Evolutionary conservation across 1,139 yeast species (phyloP).

Genomic region (Magnusiomyces fungicola): DNA sequence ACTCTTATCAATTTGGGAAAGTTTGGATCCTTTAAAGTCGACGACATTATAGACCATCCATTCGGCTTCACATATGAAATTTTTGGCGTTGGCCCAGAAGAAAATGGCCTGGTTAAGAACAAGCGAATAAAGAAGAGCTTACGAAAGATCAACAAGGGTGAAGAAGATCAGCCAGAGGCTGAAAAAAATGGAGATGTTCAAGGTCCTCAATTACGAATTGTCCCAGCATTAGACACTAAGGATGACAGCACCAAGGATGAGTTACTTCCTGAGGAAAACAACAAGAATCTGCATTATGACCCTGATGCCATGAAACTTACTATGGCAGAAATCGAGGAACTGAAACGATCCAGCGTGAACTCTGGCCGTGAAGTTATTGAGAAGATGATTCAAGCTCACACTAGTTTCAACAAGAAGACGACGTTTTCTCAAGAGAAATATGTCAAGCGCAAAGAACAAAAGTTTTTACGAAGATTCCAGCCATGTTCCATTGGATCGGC

Average conservation of each 20-base stretch:
- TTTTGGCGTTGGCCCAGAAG: constrained; percentile 37
- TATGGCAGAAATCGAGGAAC: constrained; percentile 67
- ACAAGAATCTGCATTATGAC: constrained; percentile 71
- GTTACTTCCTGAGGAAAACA: constrained; percentile 39
- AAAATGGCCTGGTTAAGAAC: constrained; percentile 5
- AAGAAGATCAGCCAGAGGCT: constrained; percentile 26
- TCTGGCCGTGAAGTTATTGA: constrained; percentile 77
- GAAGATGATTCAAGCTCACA: constrained; percentile 75
- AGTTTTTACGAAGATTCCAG: constrained; percentile 78
- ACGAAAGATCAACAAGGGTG: constrained; percentile 29
- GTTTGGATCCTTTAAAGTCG: constrained; percentile 76
- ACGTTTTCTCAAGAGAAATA: constrained; percentile 87
- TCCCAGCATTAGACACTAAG: constrained; percentile 12
- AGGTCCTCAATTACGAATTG: constrained; percentile 20
- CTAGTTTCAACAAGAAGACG: constrained; percentile 82
- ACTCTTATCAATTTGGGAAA: constrained; percentile 72
- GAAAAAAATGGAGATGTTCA: constrained; percentile 9
- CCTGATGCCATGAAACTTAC: constrained; percentile 67
- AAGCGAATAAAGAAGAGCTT: constrained; percentile 18
- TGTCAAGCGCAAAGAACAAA: constrained; percentile 82
- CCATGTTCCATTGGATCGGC: constrained; percentile 72
- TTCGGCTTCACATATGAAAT: constrained; percentile 90
- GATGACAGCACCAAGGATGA: constrained; percentile 28
- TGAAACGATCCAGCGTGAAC: constrained; percentile 43
- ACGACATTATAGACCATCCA: constrained; percentile 70